phyloP scores from a whole-genome alignment of 139 green algal genomes.

The Micractinium sp. region DNA sequence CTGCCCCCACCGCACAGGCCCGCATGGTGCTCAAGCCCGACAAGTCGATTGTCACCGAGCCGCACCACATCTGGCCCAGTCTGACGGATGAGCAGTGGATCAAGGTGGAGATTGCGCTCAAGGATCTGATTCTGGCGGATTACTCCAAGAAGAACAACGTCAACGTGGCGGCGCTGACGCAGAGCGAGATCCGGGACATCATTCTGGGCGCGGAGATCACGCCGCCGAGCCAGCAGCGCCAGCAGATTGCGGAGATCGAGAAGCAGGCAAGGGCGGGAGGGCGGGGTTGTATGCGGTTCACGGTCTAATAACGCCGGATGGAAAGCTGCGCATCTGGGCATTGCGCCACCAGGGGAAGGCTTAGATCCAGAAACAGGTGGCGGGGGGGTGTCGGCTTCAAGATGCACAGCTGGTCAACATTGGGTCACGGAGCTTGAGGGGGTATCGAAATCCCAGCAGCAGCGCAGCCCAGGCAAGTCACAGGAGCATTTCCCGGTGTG shows the following conservation, averaged over 20 bases:
- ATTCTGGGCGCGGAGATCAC: conserved; percentile 99
- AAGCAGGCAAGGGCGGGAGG: conserved; percentile 73
- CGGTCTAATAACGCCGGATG: too few relatives aligned
- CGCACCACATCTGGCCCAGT: conserved; percentile 98
- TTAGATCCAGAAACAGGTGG: too few relatives aligned
- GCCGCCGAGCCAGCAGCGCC: conserved; percentile 93
- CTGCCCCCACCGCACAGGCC: conserved; percentile 41
- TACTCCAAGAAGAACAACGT: conserved; percentile 99
- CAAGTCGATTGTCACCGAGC: conserved; percentile 94
- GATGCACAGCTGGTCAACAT: too few relatives aligned
- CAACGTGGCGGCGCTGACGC: conserved; percentile 94
- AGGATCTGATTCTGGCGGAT: conserved; percentile 99
- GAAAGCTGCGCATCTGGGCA: too few relatives aligned
- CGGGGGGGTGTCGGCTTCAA: too few relatives aligned
- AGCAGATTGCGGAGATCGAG: conserved; percentile 99
- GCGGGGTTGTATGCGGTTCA: too few relatives aligned
- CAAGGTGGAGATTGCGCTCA: conserved; percentile 96
- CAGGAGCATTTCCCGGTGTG: too few relatives aligned
- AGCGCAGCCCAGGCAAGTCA: too few relatives aligned
- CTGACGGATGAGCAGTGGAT: conserved; percentile 99
- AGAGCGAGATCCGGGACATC: conserved; percentile 99
- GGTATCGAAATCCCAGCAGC: too few relatives aligned
- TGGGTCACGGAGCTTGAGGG: too few relatives aligned
- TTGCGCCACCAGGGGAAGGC: too few relatives aligned
- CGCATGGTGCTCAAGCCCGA: conserved; percentile 97